A percentile compares a stretch with the other conserved stretches of the same genome.
Evolutionary conservation across 1,284 basidiomycete genomes (phyloP).

Genomic region (Cutaneotrichosporon spelunceum): DNA sequence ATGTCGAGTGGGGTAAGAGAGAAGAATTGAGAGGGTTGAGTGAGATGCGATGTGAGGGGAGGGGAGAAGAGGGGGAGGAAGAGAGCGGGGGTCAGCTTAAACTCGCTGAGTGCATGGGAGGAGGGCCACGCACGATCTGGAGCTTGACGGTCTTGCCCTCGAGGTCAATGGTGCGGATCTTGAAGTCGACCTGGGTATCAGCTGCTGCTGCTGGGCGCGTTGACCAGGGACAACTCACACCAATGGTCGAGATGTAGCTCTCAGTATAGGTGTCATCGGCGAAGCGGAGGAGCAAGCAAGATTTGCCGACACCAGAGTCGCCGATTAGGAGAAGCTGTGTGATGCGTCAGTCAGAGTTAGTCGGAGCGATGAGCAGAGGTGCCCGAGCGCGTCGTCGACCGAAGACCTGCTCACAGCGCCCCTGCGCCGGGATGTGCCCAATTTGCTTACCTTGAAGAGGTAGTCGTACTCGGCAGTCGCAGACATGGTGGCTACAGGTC

Average conservation of each 20-base stretch:
- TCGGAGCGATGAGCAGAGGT: not conserved
- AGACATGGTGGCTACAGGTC: slow-evolving; percentile 26
- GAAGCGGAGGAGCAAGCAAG: slow-evolving; percentile 95
- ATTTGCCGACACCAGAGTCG: slow-evolving; percentile 94
- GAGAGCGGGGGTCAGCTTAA: slow-evolving; percentile 29
- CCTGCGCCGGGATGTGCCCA: slow-evolving; percentile 20
- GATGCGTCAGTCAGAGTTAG: not conserved
- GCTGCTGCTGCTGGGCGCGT: not conserved
- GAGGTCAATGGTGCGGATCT: slow-evolving; percentile 99
- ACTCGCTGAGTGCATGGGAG: slow-evolving; percentile 32
- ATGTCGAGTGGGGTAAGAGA: slow-evolving; percentile 1
- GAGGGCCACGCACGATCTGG: slow-evolving; percentile 75
- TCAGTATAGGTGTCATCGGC: slow-evolving; percentile 99
- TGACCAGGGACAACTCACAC: slow-evolving; percentile 54
- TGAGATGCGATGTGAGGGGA: slow-evolving; percentile 1
- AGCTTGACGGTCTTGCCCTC: slow-evolving; percentile 99
- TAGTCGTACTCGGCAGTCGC: slow-evolving; percentile 89
- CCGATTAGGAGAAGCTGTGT: slow-evolving; percentile 63
- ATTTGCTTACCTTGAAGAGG: slow-evolving; percentile 69
- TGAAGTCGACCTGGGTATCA: slow-evolving; percentile 74
- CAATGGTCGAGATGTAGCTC: slow-evolving; percentile 98
- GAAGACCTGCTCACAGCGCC: not conserved
- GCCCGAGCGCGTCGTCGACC: slow-evolving; percentile 5
- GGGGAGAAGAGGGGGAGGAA: slow-evolving; percentile 8
- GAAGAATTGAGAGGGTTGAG: slow-evolving; percentile 2